Evolutionary conservation across 1,139 yeast species (phyloP).

Genomic region (Casaregolazyma suthepensis): DNA sequence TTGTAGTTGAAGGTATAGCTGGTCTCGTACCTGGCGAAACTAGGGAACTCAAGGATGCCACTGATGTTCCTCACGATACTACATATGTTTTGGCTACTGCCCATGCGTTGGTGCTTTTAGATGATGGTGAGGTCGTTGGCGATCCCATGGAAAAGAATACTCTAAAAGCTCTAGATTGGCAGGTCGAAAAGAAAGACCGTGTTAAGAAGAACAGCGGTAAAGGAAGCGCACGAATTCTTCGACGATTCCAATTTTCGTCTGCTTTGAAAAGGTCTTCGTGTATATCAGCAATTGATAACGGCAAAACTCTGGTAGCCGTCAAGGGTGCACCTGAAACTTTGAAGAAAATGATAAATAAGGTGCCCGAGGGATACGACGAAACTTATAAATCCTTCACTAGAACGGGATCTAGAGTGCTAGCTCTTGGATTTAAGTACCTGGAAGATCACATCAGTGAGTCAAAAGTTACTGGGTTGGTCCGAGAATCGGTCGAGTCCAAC

Average conservation of each 20-base stretch:
- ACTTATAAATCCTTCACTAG: constrained; percentile 88
- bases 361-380: constrained; percentile 79
- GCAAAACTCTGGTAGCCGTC: constrained; percentile 66
- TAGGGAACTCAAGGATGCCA: constrained; percentile 52
- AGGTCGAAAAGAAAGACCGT: constrained; percentile 63
- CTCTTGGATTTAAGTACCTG: constrained; percentile 77
- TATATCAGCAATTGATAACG: constrained; percentile 57
- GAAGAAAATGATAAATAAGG: constrained; percentile 61
- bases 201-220: constrained; percentile 24
- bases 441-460: constrained; percentile 46
- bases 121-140: constrained; percentile 96
- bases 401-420: constrained; percentile 93
- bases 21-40: constrained; percentile 54
- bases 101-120: constrained; percentile 88
- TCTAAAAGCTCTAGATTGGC: constrained; percentile 81
- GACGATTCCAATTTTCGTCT: constrained; percentile 96
- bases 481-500: constrained; percentile 71
- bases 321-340: constrained; percentile 99
- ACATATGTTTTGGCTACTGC: constrained; percentile 84
- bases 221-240: constrained; percentile 60
- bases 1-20: constrained; percentile 93
- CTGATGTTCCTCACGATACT: constrained; percentile 59
- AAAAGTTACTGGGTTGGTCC: constrained; percentile 50
- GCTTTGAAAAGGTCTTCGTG: constrained; percentile 94
- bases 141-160: constrained; percentile 99